Percentiles rank a stretch among this genome's conserved stretches.
phyloP scores from a whole-genome alignment of 192 early-diverging fungal species.

The Coemansia nantahalensis region DNA sequence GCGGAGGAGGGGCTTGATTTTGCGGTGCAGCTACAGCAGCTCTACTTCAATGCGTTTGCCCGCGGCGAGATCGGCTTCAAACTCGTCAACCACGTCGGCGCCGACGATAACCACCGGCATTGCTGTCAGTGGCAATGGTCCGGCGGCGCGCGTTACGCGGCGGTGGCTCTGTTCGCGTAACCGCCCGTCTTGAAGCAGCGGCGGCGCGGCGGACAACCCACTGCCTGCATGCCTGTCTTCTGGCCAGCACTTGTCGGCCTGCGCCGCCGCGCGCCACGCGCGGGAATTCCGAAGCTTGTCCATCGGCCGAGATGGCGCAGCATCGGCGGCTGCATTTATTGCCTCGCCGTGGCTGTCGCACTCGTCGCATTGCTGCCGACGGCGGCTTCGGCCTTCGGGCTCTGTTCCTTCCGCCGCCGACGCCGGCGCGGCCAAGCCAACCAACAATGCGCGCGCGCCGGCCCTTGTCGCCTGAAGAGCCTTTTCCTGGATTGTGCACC shows the following conservation, averaged over 20 bases:
- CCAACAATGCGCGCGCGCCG: constrained; percentile 38
- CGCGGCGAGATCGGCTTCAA: constrained; percentile 31
- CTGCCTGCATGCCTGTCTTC: constrained; percentile 8
- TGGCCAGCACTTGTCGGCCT: constrained; percentile 16
- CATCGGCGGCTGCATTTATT: constrained; percentile 3
- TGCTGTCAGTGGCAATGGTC: neutral
- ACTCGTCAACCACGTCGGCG: constrained; percentile 21
- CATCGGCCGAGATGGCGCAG: constrained; percentile 8
- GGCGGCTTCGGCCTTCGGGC: constrained; percentile 1
- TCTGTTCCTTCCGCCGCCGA: too few relatives aligned
- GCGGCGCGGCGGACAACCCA: neutral
- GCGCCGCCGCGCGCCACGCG: constrained; percentile 11
- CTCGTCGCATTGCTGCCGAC: neutral
- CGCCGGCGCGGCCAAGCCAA: constrained; percentile 9
- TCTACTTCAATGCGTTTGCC: constrained; percentile 29
- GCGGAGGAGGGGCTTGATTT: too few relatives aligned
- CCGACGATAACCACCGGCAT: constrained; percentile 45
- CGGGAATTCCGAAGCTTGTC: constrained; percentile 12
- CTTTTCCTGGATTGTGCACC: constrained; percentile 39
- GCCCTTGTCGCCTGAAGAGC: constrained; percentile 43
- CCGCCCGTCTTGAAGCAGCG: neutral
- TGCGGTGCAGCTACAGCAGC: constrained; percentile 15
- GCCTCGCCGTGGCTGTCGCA: constrained; percentile 1
- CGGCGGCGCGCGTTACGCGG: too few relatives aligned
- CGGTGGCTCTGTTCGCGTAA: neutral